Conservation (phyloP, 306 rosid genomes). For the Cucurbita pepo region DNA sequence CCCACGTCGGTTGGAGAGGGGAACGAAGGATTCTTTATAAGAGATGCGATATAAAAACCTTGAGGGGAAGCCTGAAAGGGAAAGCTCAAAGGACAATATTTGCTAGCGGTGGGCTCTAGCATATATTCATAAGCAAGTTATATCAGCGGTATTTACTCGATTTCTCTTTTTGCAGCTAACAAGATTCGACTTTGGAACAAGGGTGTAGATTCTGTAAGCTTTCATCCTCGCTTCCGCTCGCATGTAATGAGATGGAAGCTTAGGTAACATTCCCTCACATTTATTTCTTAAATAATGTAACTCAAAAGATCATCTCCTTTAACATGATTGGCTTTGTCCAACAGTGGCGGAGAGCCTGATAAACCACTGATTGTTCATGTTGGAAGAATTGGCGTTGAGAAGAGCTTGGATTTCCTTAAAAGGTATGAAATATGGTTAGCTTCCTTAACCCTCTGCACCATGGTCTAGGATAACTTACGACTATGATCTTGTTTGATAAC, state of each 20-base stretch:
- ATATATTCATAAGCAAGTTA: no score
- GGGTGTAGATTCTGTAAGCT: constrained; percentile 92
- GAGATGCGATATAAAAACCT: no score
- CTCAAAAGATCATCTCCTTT: constrained; percentile 6
- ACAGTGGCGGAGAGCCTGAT: constrained; percentile 75
- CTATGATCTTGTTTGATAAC: background rate
- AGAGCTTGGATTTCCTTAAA: constrained; percentile 86
- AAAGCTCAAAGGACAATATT: no score
- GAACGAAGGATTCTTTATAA: no score
- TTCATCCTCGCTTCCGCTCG: constrained; percentile 62
- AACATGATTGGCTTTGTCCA: constrained; percentile 6
- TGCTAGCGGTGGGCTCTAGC: no score
- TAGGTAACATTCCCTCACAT: constrained; percentile 29
- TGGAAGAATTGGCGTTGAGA: constrained; percentile 94
- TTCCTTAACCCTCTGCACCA: background rate
- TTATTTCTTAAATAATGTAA: background rate
- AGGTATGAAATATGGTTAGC: constrained; percentile 25
- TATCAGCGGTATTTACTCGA: background rate
- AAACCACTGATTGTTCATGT: constrained; percentile 90
- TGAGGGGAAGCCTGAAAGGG: no score
- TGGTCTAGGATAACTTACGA: background rate
- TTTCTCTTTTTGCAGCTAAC: constrained; percentile 42
- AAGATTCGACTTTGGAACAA: constrained; percentile 94
- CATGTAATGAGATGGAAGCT: constrained; percentile 76
- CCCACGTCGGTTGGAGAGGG: no score